phyloP scores from a whole-genome alignment of 352 stramenopile genomes.

The Globisporangium radiosum region DNA sequence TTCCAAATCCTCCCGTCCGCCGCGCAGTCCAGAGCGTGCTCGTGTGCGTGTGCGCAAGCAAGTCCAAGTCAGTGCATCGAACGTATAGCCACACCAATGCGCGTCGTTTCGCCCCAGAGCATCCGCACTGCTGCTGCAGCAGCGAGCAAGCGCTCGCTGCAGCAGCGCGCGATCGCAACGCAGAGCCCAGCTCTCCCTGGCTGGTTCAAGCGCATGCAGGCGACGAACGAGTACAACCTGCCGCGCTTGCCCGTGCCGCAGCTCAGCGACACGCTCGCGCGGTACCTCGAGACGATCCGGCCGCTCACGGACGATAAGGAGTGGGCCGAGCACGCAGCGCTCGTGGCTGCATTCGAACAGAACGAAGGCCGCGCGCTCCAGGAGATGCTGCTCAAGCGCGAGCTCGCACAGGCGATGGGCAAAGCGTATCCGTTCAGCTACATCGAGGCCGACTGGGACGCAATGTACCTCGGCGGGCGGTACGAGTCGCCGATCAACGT shows the following conservation, averaged over 20 bases:
- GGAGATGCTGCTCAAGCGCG: constrained; percentile 55
- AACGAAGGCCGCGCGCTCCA: constrained; percentile 52
- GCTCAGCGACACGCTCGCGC: constrained; percentile 85
- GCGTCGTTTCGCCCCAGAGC: constrained; percentile 9
- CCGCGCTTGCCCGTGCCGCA: constrained; percentile 83
- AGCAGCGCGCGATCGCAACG: constrained; percentile 14
- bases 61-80: constrained; percentile 23
- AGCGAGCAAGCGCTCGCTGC: neutral
- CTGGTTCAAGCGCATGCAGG: constrained; percentile 71
- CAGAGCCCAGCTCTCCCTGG: constrained; percentile 17
- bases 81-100: neutral
- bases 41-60: neutral
- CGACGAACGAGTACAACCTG: constrained; percentile 74
- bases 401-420: constrained; percentile 69
- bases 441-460: constrained; percentile 90
- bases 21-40: too few relatives aligned
- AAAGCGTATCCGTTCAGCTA: constrained; percentile 90
- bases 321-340: constrained; percentile 57
- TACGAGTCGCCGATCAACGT: constrained; percentile 90
- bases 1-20: too few relatives aligned
- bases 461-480: constrained; percentile 87
- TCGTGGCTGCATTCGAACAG: constrained; percentile 51
- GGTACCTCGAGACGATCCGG: constrained; percentile 76
- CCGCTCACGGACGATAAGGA: constrained; percentile 65
- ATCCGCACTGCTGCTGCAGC: neutral